phyloP scores from a whole-genome alignment of 148 eudicot species.

The Polygonum maritimum region DNA sequence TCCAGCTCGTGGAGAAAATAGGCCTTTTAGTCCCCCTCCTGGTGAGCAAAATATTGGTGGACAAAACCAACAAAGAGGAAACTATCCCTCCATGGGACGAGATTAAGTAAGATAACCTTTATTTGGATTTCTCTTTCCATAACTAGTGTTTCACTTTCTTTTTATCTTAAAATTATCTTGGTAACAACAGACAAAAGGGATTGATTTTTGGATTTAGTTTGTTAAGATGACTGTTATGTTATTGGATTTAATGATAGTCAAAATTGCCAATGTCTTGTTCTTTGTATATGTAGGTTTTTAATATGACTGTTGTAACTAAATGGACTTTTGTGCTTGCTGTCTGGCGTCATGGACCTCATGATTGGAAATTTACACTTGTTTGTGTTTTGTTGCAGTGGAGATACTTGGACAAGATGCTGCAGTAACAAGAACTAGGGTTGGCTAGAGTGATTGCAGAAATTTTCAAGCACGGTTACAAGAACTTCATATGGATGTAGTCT shows the following conservation, averaged over 20 bases:
- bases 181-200: neutral
- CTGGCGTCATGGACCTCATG: neutral
- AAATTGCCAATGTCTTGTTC: too few species aligned
- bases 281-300: too few species aligned
- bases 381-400: neutral
- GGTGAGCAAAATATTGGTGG: conserved; percentile 23
- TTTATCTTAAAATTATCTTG: neutral
- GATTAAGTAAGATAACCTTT: conserved; percentile 38
- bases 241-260: too few species aligned
- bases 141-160: neutral
- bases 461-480: neutral
- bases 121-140: neutral
- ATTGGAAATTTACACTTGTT: neutral
- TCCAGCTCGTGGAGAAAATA: conserved; percentile 23
- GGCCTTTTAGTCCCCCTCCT: conserved; percentile 15
- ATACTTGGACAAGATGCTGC: neutral
- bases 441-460: neutral
- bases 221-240: too few species aligned
- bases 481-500: neutral
- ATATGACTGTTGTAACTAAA: too few species aligned
- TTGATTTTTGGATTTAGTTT: too few species aligned
- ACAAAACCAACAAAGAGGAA: conserved; percentile 27
- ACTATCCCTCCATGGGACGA: conserved; percentile 19
- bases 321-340: neutral
- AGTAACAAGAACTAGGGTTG: neutral